Evolutionary conservation across 768 basidiomycete genomes (phyloP).

Genomic region (Leccinum disarticulatum): DNA sequence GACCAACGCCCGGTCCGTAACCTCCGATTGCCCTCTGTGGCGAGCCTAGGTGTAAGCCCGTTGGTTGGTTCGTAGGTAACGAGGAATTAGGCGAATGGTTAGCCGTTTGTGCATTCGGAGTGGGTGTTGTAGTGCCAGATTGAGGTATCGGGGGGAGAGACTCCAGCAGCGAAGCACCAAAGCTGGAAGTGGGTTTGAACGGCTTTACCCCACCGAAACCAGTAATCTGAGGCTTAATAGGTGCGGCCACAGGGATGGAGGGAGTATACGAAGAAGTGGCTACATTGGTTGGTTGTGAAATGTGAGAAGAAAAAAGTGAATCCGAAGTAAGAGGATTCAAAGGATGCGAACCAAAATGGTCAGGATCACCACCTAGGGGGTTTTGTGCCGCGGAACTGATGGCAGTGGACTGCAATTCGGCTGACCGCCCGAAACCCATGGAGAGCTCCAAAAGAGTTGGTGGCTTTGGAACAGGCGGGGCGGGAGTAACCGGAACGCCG

Average conservation of each 20-base stretch:
- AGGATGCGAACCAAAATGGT: conserved; percentile 19
- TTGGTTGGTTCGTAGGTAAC: conserved; percentile 34
- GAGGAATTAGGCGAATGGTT: conserved; percentile 25
- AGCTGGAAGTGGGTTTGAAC: conserved; percentile 81
- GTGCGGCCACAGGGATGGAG: conserved; percentile 33
- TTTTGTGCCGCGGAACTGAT: conserved; percentile 35
- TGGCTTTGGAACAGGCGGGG: conserved; percentile 68
- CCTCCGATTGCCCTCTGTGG: conserved; percentile 14
- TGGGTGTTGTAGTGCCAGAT: conserved; percentile 50
- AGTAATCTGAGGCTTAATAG: conserved; percentile 45
- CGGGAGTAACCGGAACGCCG: conserved; percentile 63
- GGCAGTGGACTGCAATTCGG: conserved; percentile 27
- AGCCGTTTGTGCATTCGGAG: conserved; percentile 17
- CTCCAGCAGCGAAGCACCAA: conserved; percentile 74
- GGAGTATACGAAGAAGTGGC: conserved; percentile 34
- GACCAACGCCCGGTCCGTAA: conserved; percentile 41
- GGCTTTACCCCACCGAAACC: conserved; percentile 66
- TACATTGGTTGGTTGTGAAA: conserved; percentile 53
- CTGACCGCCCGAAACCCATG: conserved; percentile 41
- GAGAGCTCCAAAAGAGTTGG: conserved; percentile 83
- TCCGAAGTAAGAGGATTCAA: conserved; percentile 41
- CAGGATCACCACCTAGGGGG: conserved; percentile 4
- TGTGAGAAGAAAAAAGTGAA: conserved; percentile 45
- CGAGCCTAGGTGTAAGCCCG: conserved; percentile 17
- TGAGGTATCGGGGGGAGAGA: conserved; percentile 73